These are phyloP conservation scores for Cucurbita moschata DNA, from an alignment of 306 rosid genomes.

Conservation along the genomic window DNA sequence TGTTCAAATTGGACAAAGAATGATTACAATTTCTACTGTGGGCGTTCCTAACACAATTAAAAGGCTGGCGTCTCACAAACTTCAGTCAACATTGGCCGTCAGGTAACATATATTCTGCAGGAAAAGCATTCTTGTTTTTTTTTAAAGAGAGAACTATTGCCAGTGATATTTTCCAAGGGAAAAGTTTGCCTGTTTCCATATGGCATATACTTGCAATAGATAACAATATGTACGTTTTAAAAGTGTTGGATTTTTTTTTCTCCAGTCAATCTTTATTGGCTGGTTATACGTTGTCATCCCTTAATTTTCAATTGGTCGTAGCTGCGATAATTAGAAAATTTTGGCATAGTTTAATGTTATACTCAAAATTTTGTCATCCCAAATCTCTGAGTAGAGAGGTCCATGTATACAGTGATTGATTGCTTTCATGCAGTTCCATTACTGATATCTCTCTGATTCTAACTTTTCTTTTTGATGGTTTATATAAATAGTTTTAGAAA, in stretches of 20 bases:
- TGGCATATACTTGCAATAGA: not conserved
- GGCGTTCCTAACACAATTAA: slow-evolving; percentile 93
- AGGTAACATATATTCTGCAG: slow-evolving; percentile 33
- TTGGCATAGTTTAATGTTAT: not conserved
- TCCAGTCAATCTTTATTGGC: not conserved
- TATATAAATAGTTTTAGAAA: not conserved
- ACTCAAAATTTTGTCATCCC: not conserved
- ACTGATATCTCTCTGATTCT: no score
- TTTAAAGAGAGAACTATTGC: no score
- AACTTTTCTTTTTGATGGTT: no score
- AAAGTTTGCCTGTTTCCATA: not conserved
- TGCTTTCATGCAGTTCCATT: not conserved
- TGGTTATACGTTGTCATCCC: not conserved
- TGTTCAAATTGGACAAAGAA: slow-evolving; percentile 89
- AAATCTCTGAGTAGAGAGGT: no score
- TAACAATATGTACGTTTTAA: not conserved
- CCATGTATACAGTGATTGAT: not conserved
- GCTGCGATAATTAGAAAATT: not conserved
- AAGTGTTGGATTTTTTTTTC: not conserved
- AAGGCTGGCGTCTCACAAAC: slow-evolving; percentile 85
- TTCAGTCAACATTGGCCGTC: slow-evolving; percentile 94
- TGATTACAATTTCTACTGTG: slow-evolving; percentile 94
- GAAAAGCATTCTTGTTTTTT: not conserved
- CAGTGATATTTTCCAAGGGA: not conserved
- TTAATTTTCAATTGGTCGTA: not conserved